A percentile compares a stretch with the other conserved stretches of the same genome.
Evolutionary conservation across 176 grass and related monocot genomes (phyloP).

Genomic region (Oryza nivara): DNA sequence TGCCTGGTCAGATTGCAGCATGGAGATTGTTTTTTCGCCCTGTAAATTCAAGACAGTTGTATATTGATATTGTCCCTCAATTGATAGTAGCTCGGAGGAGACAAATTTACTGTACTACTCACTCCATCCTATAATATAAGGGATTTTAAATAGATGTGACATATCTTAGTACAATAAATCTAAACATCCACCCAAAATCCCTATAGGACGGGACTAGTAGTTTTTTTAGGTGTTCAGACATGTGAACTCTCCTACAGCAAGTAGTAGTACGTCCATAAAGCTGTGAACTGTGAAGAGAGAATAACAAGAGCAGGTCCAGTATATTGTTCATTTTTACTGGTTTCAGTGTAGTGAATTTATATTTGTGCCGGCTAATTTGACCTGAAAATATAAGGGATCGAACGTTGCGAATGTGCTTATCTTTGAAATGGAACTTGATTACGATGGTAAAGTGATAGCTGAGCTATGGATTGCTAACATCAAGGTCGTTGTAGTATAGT

Average conservation of each 20-base stretch:
- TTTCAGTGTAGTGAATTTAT: not conserved
- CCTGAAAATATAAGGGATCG: not conserved
- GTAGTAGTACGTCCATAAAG: not conserved
- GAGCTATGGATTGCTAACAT: no score
- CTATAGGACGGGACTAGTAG: no score
- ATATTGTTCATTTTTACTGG: not conserved
- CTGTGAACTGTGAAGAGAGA: not conserved
- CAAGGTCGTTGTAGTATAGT: slow-evolving; percentile 84
- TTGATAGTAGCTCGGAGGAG: not conserved
- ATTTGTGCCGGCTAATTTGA: not conserved
- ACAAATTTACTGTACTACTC: not conserved
- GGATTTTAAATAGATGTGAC: no score
- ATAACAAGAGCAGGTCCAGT: not conserved
- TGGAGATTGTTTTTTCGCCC: not conserved
- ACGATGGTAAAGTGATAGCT: no score
- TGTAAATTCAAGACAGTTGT: not conserved
- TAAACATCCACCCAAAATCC: no score
- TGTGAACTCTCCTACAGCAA: not conserved
- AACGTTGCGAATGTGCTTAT: not conserved
- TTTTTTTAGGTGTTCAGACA: not conserved
- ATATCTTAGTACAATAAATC: no score
- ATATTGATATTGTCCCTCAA: not conserved
- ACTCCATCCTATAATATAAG: no score
- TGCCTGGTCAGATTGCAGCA: not conserved
- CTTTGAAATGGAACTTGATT: no score